Percentiles rank a stretch among this genome's conserved stretches.
These are phyloP conservation scores for Pythium aquatile DNA, from an alignment of 352 stramenopile genomes.

Conservation along the genomic window DNA sequence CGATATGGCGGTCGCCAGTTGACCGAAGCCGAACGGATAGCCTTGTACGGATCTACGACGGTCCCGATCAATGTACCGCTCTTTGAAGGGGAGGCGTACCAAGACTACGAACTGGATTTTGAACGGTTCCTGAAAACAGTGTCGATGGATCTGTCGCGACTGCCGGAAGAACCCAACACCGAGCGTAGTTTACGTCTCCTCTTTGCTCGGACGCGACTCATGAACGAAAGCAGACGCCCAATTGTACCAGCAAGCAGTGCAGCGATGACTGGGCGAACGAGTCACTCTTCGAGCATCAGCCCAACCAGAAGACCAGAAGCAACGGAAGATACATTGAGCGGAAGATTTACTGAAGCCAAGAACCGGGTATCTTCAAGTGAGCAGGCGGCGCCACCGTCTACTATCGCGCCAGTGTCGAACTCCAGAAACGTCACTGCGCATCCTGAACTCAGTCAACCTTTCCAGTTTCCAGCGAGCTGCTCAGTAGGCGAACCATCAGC, in stretches of 20 bases:
- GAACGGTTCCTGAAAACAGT: not conserved
- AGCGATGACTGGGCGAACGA: too few species aligned
- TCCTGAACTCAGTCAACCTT: not conserved
- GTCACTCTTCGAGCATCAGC: too few species aligned
- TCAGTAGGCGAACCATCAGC: not conserved
- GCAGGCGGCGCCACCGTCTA: too few species aligned
- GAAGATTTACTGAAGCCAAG: not conserved
- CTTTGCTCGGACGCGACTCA: not conserved
- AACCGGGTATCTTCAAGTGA: too few species aligned
- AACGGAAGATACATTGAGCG: not conserved
- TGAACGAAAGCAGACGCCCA: not conserved
- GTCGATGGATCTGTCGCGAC: not conserved
- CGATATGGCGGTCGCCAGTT: not conserved
- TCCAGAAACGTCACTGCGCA: not conserved
- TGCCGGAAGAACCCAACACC: not conserved
- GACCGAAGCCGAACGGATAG: not conserved
- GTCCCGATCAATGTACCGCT: conserved; percentile 24
- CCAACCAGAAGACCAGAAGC: too few species aligned
- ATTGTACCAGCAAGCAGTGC: not conserved
- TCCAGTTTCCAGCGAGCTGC: not conserved
- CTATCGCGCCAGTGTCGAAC: not conserved
- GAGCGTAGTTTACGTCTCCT: not conserved
- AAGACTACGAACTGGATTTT: conserved; percentile 31
- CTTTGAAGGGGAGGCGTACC: conserved; percentile 24
- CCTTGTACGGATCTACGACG: not conserved